Conservation (phyloP, 495 filamentous ascomycete genomes). For the Daldinia vernicosa region DNA sequence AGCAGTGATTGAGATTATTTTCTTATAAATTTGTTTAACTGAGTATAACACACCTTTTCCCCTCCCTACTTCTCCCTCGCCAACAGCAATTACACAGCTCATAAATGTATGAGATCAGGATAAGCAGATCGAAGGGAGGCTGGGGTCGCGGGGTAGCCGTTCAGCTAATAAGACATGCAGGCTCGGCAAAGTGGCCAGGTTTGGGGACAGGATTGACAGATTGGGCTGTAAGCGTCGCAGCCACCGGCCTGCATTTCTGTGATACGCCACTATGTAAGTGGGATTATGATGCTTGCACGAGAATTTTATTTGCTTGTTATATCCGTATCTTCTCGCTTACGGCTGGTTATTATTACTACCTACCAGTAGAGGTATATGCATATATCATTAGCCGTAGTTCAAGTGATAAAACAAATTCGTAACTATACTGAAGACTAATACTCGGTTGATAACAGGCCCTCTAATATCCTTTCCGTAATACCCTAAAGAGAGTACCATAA, state of each 20-base stretch:
- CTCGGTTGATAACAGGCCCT: too few relatives aligned
- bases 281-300: neutral
- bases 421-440: too few relatives aligned
- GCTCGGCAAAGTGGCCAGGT: constrained; percentile 32
- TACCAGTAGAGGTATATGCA: neutral
- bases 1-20: neutral
- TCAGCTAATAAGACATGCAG: constrained; percentile 13
- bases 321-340: neutral
- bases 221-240: constrained; percentile 16
- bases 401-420: too few relatives aligned
- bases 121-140: constrained; percentile 18
- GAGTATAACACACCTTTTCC: neutral
- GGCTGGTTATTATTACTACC: neutral
- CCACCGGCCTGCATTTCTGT: constrained; percentile 11
- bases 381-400: neutral
- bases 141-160: constrained; percentile 36
- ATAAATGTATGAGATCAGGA: constrained; percentile 2
- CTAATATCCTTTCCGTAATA: too few relatives aligned
- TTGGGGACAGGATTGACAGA: constrained; percentile 5
- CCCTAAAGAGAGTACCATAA: too few relatives aligned
- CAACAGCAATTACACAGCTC: neutral
- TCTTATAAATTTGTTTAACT: neutral
- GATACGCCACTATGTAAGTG: neutral
- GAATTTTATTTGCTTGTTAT: neutral
- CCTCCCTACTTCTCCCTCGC: neutral